A percentile compares a stretch with the other conserved stretches of the same genome.
Evolutionary conservation across 2,329 filamentous ascomycete genomes (phyloP).

Genomic region (Cryphonectria parasitica): DNA sequence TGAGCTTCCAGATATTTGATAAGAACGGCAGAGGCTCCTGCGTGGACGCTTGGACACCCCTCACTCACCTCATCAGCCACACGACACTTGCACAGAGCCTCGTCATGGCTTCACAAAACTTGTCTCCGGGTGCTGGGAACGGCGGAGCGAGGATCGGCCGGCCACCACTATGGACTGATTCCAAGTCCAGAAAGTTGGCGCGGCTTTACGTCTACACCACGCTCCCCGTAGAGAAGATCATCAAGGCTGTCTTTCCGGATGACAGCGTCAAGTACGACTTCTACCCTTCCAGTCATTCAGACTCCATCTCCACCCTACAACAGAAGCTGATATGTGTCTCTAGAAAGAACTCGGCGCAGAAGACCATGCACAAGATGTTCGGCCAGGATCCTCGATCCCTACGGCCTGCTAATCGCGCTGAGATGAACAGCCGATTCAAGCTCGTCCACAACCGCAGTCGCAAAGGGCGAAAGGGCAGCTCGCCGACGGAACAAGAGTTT

Average conservation of each 20-base stretch:
- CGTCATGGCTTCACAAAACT: constrained; percentile 19
- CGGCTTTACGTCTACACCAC: constrained; percentile 62
- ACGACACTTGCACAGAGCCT: constrained; percentile 20
- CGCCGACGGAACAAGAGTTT: constrained; percentile 25
- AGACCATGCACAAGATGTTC: constrained; percentile 59
- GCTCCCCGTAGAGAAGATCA: constrained; percentile 55
- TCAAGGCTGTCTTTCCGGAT: constrained; percentile 47
- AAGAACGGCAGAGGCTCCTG: neutral
- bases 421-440: constrained; percentile 56
- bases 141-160: constrained; percentile 47
- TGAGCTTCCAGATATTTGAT: constrained; percentile 7
- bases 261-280: constrained; percentile 43
- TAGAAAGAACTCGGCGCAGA: constrained; percentile 62
- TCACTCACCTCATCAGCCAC: constrained; percentile 5
- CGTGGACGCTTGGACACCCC: neutral
- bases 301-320: neutral
- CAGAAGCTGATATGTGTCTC: constrained; percentile 29
- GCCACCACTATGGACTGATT: constrained; percentile 59
- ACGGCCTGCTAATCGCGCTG: constrained; percentile 53
- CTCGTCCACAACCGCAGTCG: constrained; percentile 41
- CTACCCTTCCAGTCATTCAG: constrained; percentile 35
- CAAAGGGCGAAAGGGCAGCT: constrained; percentile 33
- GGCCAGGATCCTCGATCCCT: constrained; percentile 64
- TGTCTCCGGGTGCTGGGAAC: constrained; percentile 20
- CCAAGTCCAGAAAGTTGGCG: constrained; percentile 56